Base-by-base conservation (phyloP, 768 basidiomycete species). In the Ramaria rubella region DNA sequence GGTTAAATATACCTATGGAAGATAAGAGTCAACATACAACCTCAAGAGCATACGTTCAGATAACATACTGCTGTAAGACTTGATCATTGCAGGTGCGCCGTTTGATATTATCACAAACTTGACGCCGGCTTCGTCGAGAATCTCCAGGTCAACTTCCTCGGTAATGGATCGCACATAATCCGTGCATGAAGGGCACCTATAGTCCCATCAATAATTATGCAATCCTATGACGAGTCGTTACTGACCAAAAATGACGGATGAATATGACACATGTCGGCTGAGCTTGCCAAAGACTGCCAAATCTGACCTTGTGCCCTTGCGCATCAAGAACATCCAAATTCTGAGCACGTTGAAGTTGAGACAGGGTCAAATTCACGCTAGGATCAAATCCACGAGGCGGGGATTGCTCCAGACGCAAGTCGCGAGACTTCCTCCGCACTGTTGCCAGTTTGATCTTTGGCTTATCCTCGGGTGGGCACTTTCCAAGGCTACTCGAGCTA, bases 201-300 rank as follows among this genome's bases (percentile, higher is more conserved):
- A 44, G 34, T 5, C 0, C n/a, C n/a, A 23, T 52, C 51, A 60
- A 62, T 44, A 12, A 46, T 23, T 19, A 14, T 58, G 58, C 57
- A 43, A 46, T 31, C 30, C 8, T 40, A 24, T 48, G 21, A 36
- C 42, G 21, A 34, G 26, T 19, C 30, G 31, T 21, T n/a, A 46
- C 68, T 57, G 49, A 80, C 87, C 85, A 89, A 70, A 93, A 93
- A 69, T 92, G 89, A 42, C 93, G 77, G 60, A 96, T 85, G 73
- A 95, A 95, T 40, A 93, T 70, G 52, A 92, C 82, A 60, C 93
- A 77, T 0, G 85, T 86, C 66, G 74, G 78, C 48, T 64, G 63
- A 59, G 75, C 73, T 11, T 74, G 61, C 63, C 86, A 84, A 38
- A 95, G 68, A 23, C 83, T 79, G 0, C 87, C 85, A 59, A 94